phyloP scores from a whole-genome alignment of 78 protist genomes.

The Mastigamoeba balamuthi region DNA sequence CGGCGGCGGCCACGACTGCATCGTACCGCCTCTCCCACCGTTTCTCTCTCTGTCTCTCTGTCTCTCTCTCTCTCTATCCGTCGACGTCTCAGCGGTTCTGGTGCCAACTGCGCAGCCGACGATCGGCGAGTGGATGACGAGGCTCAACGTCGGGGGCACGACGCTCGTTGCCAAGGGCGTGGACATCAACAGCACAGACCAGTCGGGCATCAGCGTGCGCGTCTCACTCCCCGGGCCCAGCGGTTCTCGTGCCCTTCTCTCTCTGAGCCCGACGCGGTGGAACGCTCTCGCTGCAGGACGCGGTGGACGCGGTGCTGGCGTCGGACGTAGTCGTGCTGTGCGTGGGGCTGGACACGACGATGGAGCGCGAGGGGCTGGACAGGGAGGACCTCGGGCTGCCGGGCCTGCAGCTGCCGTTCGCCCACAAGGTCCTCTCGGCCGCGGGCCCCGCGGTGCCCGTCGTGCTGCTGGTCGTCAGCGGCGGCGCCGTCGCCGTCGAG shows the following conservation, averaged over 20 bases:
- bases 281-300: neutral
- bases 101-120: neutral
- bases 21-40: too few species aligned
- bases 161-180: neutral
- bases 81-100: neutral
- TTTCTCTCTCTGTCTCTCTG: too few species aligned
- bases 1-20: too few species aligned
- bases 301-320: neutral
- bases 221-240: neutral
- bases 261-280: neutral
- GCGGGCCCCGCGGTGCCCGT: neutral
- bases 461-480: constrained; percentile 15
- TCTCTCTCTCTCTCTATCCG: too few species aligned
- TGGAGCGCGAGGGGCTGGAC: constrained; percentile 24
- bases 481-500: constrained; percentile 27
- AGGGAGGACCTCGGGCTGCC: constrained; percentile 6
- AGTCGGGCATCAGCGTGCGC: neutral
- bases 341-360: neutral
- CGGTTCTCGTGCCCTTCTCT: neutral
- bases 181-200: neutral
- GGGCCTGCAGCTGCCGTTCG: neutral
- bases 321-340: constrained; percentile 14
- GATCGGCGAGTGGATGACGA: neutral
- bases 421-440: neutral
- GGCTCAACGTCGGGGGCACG: neutral